phyloP scores from a whole-genome alignment of 2,329 filamentous ascomycete genomes.

The Ilyonectria mors-panacis region DNA sequence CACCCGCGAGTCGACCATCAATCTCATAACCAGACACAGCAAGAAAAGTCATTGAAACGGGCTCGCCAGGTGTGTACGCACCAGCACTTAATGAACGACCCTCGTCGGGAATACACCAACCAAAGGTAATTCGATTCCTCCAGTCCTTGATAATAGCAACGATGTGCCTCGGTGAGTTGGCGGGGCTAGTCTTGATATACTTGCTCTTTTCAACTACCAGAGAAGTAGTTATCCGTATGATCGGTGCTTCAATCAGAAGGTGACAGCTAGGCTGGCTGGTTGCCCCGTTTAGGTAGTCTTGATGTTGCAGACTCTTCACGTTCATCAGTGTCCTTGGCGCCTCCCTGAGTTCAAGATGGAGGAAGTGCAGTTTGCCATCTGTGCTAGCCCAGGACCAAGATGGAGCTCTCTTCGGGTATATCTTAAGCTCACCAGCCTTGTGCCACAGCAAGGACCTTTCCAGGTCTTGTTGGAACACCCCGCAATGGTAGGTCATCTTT shows the following conservation, averaged over 20 bases:
- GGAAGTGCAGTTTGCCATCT: background rate
- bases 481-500: background rate
- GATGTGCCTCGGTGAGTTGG: background rate
- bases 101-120: background rate
- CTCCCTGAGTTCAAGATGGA: background rate
- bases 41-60: background rate
- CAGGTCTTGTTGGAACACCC: background rate
- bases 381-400: constrained; percentile 3
- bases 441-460: background rate
- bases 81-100: background rate
- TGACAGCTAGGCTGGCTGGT: background rate
- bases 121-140: background rate
- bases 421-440: background rate
- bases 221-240: background rate
- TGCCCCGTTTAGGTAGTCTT: background rate
- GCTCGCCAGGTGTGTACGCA: background rate
- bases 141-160: background rate
- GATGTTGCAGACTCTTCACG: background rate
- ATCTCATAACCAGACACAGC: background rate
- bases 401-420: background rate
- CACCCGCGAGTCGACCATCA: background rate
- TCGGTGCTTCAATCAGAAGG: background rate
- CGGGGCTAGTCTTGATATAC: background rate
- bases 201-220: background rate
- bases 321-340: background rate